phyloP scores from a whole-genome alignment of 176 grass and related monocot genomes.

The Cenchrus purpureus region DNA sequence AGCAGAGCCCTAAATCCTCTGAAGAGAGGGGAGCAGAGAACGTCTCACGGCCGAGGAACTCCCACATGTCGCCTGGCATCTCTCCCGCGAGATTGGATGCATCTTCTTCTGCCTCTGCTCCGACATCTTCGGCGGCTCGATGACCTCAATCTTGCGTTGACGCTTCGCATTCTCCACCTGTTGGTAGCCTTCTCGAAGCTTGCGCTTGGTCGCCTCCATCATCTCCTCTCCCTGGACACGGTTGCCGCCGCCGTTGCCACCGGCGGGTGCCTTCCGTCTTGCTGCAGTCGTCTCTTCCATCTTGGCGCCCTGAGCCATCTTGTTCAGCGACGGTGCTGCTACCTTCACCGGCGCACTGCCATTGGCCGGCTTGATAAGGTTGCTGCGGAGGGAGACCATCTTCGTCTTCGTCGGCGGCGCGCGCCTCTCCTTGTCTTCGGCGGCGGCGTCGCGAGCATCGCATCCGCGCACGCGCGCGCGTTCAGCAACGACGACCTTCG shows the following conservation, averaged over 20 bases:
- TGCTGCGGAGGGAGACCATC: not conserved
- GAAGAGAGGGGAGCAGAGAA: not conserved
- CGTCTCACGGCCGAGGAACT: not conserved
- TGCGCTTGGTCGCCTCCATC: constrained; percentile 1
- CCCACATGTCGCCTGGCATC: too few species aligned
- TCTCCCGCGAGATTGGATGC: not conserved
- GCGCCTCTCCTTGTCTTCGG: not conserved
- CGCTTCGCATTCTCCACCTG: not conserved
- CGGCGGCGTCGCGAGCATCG: too few species aligned
- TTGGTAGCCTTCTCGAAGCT: not conserved
- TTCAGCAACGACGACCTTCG: too few species aligned
- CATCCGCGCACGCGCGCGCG: too few species aligned
- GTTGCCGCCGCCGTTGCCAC: not conserved
- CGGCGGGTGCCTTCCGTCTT: not conserved
- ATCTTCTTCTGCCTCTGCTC: not conserved
- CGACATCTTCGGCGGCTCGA: constrained; percentile 10
- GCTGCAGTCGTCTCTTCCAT: not conserved
- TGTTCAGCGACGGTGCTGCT: not conserved
- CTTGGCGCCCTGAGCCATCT: not conserved
- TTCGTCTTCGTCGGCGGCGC: not conserved
- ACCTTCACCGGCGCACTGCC: not conserved
- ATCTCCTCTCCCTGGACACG: not conserved
- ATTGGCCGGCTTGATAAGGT: not conserved
- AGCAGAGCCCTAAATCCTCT: not conserved
- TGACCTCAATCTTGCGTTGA: not conserved